These are phyloP conservation scores for Hyaloscypha hepaticicola DNA, from an alignment of 495 filamentous ascomycete genomes.

Conservation along the genomic window DNA sequence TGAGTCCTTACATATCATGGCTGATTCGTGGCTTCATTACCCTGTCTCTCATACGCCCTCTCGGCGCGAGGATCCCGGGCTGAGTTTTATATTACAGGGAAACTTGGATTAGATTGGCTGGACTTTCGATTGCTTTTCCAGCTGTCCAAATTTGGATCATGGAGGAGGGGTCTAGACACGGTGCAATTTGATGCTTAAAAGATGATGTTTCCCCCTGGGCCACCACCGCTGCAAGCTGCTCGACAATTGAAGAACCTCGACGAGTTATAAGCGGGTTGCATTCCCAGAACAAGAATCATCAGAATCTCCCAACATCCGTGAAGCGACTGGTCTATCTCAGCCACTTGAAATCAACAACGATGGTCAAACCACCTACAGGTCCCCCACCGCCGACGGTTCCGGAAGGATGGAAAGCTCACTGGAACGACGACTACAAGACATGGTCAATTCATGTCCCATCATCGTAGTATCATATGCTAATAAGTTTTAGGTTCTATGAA, in stretches of 20 bases:
- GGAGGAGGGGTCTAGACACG: not conserved
- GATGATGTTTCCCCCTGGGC: not conserved
- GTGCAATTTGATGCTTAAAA: not conserved
- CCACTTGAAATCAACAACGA: not conserved
- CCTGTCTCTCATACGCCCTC: not conserved
- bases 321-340: not conserved
- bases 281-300: not conserved
- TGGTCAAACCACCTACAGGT: constrained; percentile 3
- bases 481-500: constrained; percentile 21
- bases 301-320: not conserved
- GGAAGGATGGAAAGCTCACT: constrained; percentile 23
- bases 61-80: not conserved
- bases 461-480: not conserved
- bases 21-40: not conserved
- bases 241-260: not conserved
- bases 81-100: not conserved
- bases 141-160: not conserved
- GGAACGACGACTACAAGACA: constrained; percentile 15
- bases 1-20: not conserved
- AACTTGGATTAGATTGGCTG: not conserved
- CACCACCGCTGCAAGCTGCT: not conserved
- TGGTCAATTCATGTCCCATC: constrained; percentile 5
- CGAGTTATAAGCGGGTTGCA: not conserved
- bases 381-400: not conserved
- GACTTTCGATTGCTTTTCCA: not conserved